Base-by-base conservation (phyloP, 2,329 filamentous ascomycete genomes). In the Fusarium hostae region DNA sequence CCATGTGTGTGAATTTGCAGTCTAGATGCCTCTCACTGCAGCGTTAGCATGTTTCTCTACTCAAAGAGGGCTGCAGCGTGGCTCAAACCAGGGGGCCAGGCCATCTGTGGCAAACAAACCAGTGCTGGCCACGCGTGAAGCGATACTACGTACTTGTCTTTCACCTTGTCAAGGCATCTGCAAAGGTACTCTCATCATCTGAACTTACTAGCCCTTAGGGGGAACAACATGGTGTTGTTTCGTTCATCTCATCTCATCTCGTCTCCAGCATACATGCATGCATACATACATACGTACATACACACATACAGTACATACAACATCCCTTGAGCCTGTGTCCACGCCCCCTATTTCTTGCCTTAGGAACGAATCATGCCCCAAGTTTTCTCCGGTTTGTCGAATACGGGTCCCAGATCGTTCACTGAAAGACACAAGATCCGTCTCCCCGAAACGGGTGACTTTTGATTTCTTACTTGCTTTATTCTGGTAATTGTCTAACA, bases 151-250 rank as follows among this genome's bases (percentile, higher is more conserved):
- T 39, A 26, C 56, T 65, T 59, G 59, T 43, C 64, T 54, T 58
- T 24, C 58, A 61, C 74, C 70, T 68, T 73, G 64, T 60, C 57
- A 56, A 51, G 64, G 55, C 28, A 50, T 59, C 50, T 61, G 56
- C 66, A 70, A 67, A 66, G 52, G 45, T 76, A 63, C 64, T 75
- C 65, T 73, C 48, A 68, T 75, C 72, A 63, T 75, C 64, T 55
- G 64, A 72, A 66, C 67, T 70, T 55, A 37, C 45, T 66, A 63
- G 60, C 48, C 61, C 65, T 45, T 39, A 63, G 59, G 63, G 40
- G 69, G 30, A 32, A 48, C 41, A 56, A 51, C 67, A 76, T 66
- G 68, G 70, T 62, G 32, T 44, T 65, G 65, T 62, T 66, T 70
- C 55, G 56, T 63, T 64, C 71, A 62, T 75, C 67, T 61, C 65